Evolutionary conservation across 129 eudicot genomes (phyloP), one percentile per base, ranked within the genome.

Genomic region (Flaveria robusta): DNA sequence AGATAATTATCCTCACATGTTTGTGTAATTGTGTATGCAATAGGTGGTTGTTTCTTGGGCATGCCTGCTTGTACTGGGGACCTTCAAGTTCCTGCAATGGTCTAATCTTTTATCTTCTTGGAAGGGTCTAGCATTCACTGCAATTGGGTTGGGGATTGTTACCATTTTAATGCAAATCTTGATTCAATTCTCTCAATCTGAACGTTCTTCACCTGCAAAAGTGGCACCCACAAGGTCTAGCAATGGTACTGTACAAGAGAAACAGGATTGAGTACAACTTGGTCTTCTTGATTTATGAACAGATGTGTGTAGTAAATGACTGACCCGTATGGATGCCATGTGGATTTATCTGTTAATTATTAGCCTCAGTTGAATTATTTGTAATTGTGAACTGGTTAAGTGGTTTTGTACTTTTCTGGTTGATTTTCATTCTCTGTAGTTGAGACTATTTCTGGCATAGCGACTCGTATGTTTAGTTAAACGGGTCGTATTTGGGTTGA

Each of bases 1-100:
- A 39, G 34, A 14, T 26, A n/a, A 47, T 34, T 47, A 20, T 29
- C 66, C 31, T 41, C 27, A 39, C 37, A 34, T 31, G 16, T 66
- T 65, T 81, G 34, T n/a, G n/a, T n/a, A n/a, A n/a, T n/a, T n/a
- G n/a, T 46, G 58, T 71, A 26, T 77, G 59, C 68, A 54, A 77
- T 86, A 93, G 98, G 98, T 93, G 52, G 91, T 90, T 10, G 47
- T 67, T 20, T 83, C 85, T 12, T 90, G 98, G 97, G 84, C 90
- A 27, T 82, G 85, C 50, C 45, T 87, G 43, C 81, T 88, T 14
- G 64, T 79, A 18, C 74, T 87, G 1, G 96, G 90, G 55, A 77
- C 79, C 37, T 43, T 83, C 54, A 88, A 88, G 58, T 83, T 88
- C 71, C 67, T 94, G 72, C 96, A 83, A 45, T 77, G 91, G 91